Percentiles rank a stretch among this genome's conserved stretches.
Conservation (phyloP, 169 alveolate genomes). For the Plasmodium gaboni region DNA sequence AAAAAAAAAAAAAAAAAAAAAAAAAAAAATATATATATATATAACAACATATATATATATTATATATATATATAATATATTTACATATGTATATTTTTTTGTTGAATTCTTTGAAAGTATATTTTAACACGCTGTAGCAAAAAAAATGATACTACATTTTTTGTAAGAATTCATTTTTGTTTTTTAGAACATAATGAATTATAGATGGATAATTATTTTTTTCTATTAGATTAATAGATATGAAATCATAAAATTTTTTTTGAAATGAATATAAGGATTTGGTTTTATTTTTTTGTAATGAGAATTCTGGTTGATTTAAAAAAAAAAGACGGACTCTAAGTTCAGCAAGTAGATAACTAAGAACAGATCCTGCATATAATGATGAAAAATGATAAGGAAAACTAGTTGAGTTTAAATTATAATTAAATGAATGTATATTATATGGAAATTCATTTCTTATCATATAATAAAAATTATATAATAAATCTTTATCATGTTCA, state of each 20-base stretch:
- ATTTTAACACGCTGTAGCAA: no score
- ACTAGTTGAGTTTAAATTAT: slow-evolving; percentile 60
- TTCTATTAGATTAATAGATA: not conserved
- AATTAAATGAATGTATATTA: slow-evolving; percentile 1
- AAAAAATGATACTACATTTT: not conserved
- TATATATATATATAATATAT: no score
- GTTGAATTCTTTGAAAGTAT: no score
- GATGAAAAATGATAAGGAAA: slow-evolving; percentile 74
- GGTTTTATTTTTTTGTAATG: slow-evolving; percentile 38
- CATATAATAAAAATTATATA: slow-evolving; percentile 25
- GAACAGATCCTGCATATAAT: slow-evolving; percentile 66
- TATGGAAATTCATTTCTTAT: slow-evolving; percentile 32
- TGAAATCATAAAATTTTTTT: slow-evolving; percentile 36
- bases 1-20: no score
- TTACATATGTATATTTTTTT: no score
- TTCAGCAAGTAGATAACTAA: slow-evolving; percentile 64
- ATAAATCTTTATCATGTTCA: not conserved
- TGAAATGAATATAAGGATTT: slow-evolving; percentile 50
- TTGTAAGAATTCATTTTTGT: not conserved
- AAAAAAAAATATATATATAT: no score
- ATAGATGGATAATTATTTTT: slow-evolving; percentile 25
- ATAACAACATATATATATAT: no score
- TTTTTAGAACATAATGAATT: slow-evolving; percentile 4
- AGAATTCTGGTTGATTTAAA: slow-evolving; percentile 8
- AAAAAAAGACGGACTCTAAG: slow-evolving; percentile 16